Conservation (phyloP, 352 stramenopile species). For the Globisporangium cystogenes region DNA sequence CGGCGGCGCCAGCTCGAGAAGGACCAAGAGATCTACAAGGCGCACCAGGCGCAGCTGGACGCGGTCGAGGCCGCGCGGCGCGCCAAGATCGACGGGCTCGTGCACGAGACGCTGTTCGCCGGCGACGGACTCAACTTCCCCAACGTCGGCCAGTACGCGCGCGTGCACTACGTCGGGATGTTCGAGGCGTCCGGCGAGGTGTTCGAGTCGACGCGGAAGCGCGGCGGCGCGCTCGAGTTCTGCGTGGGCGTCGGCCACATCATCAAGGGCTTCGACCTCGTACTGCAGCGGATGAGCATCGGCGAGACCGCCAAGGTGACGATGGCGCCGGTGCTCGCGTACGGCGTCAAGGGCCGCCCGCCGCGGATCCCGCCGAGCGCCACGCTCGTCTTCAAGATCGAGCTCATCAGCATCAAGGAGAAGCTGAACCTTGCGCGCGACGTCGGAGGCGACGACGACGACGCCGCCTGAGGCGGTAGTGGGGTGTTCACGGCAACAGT, state of each 20-base stretch:
- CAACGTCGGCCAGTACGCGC: constrained; percentile 50
- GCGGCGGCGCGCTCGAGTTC: constrained; percentile 62
- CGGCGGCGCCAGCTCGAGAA: constrained; percentile 31
- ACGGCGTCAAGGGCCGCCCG: constrained; percentile 60
- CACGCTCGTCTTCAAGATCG: constrained; percentile 73
- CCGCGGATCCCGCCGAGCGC: constrained; percentile 65
- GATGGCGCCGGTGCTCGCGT: constrained; percentile 57
- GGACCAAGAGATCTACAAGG: constrained; percentile 32
- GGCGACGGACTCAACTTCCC: constrained; percentile 58
- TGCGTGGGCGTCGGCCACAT: constrained; percentile 62
- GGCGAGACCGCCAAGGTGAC: constrained; percentile 65
- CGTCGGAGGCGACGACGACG: constrained; percentile 5
- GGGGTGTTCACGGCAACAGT: neutral
- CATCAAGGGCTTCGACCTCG: constrained; percentile 67
- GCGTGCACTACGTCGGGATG: constrained; percentile 62
- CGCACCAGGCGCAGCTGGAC: constrained; percentile 37
- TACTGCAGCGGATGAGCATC: constrained; percentile 67
- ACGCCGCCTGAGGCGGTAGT: neutral
- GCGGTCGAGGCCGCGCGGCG: constrained; percentile 35
- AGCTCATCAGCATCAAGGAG: constrained; percentile 78
- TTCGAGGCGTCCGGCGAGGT: constrained; percentile 44
- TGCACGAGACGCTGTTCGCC: constrained; percentile 45
- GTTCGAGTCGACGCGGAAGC: constrained; percentile 62
- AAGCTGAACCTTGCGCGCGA: constrained; percentile 37
- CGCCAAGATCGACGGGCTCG: constrained; percentile 34